These are phyloP conservation scores for Stephanodiscus minutulus DNA, from an alignment of 108 stramenopile species.

Conservation along the genomic window DNA sequence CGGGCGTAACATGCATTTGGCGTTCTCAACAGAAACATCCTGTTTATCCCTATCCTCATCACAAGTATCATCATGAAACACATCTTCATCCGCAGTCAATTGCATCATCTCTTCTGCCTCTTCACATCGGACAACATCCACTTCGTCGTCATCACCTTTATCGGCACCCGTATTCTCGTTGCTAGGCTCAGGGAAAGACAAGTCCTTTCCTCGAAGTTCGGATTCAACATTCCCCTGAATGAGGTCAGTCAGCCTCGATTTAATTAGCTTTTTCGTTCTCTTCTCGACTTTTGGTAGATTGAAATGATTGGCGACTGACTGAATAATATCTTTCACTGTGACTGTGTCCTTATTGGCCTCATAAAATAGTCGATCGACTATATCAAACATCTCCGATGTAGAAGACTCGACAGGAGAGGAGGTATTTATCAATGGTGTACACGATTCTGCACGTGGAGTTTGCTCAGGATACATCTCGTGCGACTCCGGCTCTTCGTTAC, in stretches of 20 bases:
- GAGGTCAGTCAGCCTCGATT: conserved; percentile 40
- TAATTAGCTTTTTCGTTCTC: conserved; percentile 37
- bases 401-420: conserved; percentile 11
- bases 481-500: neutral
- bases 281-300: conserved; percentile 32
- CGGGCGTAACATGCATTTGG: neutral
- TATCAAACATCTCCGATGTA: conserved; percentile 14
- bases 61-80: neutral
- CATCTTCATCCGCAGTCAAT: conserved; percentile 2
- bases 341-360: conserved; percentile 38
- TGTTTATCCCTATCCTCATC: neutral
- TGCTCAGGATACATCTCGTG: neutral
- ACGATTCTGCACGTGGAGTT: neutral
- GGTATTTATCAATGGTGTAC: neutral
- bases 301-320: conserved; percentile 33
- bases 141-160: neutral
- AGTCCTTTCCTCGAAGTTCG: neutral
- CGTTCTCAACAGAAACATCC: conserved; percentile 9
- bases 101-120: neutral
- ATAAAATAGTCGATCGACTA: conserved; percentile 46
- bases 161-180: neutral
- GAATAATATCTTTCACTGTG: conserved; percentile 43
- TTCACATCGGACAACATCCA: conserved; percentile 1
- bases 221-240: conserved; percentile 27
- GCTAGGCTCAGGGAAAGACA: neutral